Evolutionary conservation across 2,329 filamentous ascomycete species (phyloP), one percentile per base, ranked within the genome.

Genomic region (Aspergillus latus): DNA sequence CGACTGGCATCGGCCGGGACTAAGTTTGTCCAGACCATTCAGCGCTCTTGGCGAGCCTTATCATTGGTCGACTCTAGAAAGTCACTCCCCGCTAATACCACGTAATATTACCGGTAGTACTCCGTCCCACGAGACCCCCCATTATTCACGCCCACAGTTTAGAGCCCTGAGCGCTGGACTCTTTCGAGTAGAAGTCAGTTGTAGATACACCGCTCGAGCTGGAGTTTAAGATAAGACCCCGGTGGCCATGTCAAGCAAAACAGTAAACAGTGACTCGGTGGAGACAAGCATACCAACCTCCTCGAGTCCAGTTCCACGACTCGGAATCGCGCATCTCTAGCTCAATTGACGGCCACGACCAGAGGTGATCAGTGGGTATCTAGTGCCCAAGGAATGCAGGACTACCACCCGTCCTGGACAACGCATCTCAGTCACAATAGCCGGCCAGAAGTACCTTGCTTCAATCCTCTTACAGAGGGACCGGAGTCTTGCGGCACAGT

Each of bases 21-120:
- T 49, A 49, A 39, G 48, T 58, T 56, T 62, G 60, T 64, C 60
- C 62, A 64, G 62, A 61, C 60, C 57, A 54, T 45, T 26, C 59
- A 49, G 59, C 62, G 28, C 15, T 13, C 59, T 63, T 64, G 62
- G 61, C 62, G 54, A n/a, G 5, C 4, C 9, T n/a, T 15, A 63
- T 64, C 1, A 34, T 64, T 61, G 62, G n/a, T 45, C 34, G 59
- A 49, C 47, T 50, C 32, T 54, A 58, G 34, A 40, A 39, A 53
- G 10, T 11, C 36, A 39, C 13, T 11, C 36, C 36, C 36, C 36
- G 13, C 36, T 11, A n/a, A 5, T n/a, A 39, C 36, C 36, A 11
- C 32, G 32, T 34, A 39, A 13, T 39, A 39, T 39, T 39, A 39
- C 36, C 13, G 36, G 9, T 39, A 39, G 32, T 34, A 34, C 32